Base-by-base conservation (phyloP, 2,329 filamentous ascomycete species). In the Bertia moriformis region DNA sequence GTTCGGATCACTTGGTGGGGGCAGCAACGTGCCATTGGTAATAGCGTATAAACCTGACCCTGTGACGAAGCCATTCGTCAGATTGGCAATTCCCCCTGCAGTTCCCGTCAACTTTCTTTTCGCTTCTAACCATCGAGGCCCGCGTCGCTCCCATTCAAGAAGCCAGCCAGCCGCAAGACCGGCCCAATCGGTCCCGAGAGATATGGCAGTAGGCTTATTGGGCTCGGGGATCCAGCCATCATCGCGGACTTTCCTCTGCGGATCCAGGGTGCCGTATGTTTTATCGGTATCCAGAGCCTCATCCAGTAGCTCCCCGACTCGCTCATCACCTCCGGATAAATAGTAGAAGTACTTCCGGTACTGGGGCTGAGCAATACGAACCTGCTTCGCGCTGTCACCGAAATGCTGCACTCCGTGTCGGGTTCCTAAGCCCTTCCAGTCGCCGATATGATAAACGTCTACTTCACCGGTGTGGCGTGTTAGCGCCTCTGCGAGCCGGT, bases 381-480 rank as follows among this genome's bases (percentile, higher is more conserved):
- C 69, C 51, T 79, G 74, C 48, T 79, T 78, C 0, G 67, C 64
- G 39, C 69, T 74, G 46, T 79, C 74, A 14, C 63, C 52, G 55
- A 63, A 79, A 45, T 79, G 74, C 49, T 76, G 71, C 0, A 79
- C 68, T 2, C 73, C 73, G 42, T 79, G 74, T 3, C 74, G 61
- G 0, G 74, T 78, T 1, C 74, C 74, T 2, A 79, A 61, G 0
- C 73, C 73, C 41, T 68, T 73, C 52, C 63, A 74, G 5, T 61
- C 52, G 1, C 74, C 73, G 0, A 69, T 48, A 44, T 79, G 74
- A 45, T 79, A 78, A 0, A 71, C 66, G 43, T 79, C 74, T 0
- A 78, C 73, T 40, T 79, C 74, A 1, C 68, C 65, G 0, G 70
- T 73, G 40, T 78, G 74, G 1, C 73, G 60, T 0, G 69, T 68